These are phyloP conservation scores for Leptomonas seymouri DNA, from an alignment of 208 protist species.

Conservation along the genomic window DNA sequence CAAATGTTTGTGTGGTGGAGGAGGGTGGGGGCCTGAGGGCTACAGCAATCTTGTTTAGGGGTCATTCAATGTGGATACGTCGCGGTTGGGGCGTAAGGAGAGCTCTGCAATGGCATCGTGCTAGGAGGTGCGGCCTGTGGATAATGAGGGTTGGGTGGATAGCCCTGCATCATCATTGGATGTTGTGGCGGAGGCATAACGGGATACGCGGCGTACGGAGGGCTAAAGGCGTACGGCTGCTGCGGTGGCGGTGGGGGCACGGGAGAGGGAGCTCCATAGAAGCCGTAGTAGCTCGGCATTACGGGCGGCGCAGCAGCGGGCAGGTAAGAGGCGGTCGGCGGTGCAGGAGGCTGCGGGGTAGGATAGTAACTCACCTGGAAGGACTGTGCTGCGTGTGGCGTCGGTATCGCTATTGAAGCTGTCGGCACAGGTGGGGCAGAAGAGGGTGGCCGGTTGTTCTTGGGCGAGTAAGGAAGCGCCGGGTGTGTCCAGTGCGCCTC, in stretches of 20 bases:
- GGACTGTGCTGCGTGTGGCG: neutral
- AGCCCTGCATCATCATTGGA: neutral
- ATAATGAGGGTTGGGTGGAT: constrained; percentile 5
- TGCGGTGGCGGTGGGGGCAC: neutral
- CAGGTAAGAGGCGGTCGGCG: neutral
- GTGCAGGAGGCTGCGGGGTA: neutral
- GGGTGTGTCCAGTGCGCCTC: constrained; percentile 27
- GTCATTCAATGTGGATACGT: constrained; percentile 13
- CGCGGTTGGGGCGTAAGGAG: constrained; percentile 14
- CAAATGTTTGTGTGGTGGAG: too few species aligned
- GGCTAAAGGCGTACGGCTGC: neutral
- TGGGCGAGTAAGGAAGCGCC: neutral
- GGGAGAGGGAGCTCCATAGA: neutral
- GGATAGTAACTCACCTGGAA: constrained; percentile 5
- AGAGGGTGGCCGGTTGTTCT: constrained; percentile 4
- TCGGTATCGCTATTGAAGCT: constrained; percentile 7
- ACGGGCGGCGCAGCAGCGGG: neutral
- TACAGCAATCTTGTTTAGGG: neutral
- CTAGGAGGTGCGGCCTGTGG: neutral
- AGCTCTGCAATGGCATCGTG: constrained; percentile 5
- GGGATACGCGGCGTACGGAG: constrained; percentile 7
- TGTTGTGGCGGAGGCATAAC: neutral
- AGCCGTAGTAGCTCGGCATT: constrained; percentile 3
- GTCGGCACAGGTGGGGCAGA: constrained; percentile 10
- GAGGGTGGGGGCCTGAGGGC: too few species aligned